Evolutionary conservation across 768 basidiomycete species (phyloP).

Genomic region (Tylopilus plumbeoviolaceoides): DNA sequence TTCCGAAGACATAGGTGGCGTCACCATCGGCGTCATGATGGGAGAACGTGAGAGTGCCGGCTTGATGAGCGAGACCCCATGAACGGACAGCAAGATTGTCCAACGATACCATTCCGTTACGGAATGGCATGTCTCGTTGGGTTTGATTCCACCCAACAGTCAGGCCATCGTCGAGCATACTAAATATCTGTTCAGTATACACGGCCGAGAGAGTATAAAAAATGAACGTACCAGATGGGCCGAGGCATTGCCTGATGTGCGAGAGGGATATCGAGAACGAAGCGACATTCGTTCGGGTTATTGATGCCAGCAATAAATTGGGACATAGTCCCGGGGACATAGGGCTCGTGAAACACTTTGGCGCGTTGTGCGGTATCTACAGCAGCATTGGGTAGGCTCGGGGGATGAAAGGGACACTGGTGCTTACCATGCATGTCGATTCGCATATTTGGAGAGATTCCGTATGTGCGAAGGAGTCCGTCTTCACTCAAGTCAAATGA

Average conservation of each 20-base stretch:
- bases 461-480: background rate
- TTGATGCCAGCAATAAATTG: background rate
- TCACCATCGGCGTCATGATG: background rate
- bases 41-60: background rate
- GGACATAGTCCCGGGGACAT: background rate
- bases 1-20: background rate
- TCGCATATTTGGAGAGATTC: background rate
- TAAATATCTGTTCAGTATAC: background rate
- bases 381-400: background rate
- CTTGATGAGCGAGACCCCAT: background rate
- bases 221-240: background rate
- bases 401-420: background rate
- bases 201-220: background rate
- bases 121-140: background rate
- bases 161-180: slow-evolving; percentile 5
- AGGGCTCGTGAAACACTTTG: background rate
- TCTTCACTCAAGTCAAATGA: background rate
- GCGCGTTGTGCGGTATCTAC: background rate
- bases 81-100: background rate
- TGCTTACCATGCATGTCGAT: no score
- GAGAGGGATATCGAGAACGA: background rate
- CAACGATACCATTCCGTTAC: background rate
- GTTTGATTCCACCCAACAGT: slow-evolving; percentile 9
- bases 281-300: background rate
- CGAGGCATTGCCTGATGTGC: background rate